Base-by-base conservation (phyloP, 495 filamentous ascomycete species). In the Chaetomidium leptoderma region DNA sequence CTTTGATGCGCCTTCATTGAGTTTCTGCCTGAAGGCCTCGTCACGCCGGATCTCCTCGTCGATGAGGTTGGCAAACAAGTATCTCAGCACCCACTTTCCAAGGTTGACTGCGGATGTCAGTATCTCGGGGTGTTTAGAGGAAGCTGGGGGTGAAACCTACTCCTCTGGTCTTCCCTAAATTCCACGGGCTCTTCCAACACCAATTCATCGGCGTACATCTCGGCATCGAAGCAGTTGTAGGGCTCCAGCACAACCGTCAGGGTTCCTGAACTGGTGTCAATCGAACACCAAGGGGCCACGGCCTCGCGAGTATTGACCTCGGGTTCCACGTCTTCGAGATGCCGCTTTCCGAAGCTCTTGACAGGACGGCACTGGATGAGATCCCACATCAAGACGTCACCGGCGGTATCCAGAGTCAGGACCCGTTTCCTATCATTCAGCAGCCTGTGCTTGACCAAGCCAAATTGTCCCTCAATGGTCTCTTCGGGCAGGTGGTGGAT, bases 331-430 rank as follows among this genome's bases (percentile, higher is more conserved):
- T 96, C 92, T 57, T 98, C 93, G 1, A 98, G 80, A 69, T 97
- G 89, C 21, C 86, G 81, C 73, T 97, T 97, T 26, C 93, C 93
- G 73, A 93, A 97, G 23, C 84, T 86, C 70, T 89, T 78, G 40
- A 97, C 82, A 0, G 90, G 89, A 59, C 86, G 74, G 71, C 95
- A 98, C 87, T 95, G 82, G 26, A 97, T 76, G 27, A 98, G 73
- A 77, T 98, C 95, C 93, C 93, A 98, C 63, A 98, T 72, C 40
- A 95, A 76, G n/a, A 98, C 92, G 68, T 97, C 93, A 17, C 93
- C 95, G 14, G 92, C 90, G 9, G 92, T 97, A 71, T 98, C 93
- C 62, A 95, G 72, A 0, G 93, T 98, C 57, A 98, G 74, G 17
- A 92, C 90, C 48, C 91, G 82, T 64, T 88, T 86, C 65, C 93